A percentile compares a stretch with the other conserved stretches of the same genome.
phyloP scores from a whole-genome alignment of 1,284 basidiomycete genomes.

The Takashimella tepidaria region DNA sequence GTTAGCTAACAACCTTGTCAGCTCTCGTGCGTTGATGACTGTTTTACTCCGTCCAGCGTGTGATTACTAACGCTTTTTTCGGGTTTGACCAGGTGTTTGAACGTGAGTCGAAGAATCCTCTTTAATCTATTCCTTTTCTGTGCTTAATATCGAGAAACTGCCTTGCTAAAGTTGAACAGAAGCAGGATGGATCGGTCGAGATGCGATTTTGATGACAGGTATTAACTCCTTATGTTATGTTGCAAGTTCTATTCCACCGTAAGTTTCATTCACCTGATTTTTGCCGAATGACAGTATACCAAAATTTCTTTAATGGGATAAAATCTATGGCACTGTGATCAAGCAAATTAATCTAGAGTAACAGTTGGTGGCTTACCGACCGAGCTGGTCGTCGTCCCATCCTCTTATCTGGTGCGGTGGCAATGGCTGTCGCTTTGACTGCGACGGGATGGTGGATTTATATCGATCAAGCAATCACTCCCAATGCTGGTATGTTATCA shows the following conservation, averaged over 20 bases:
- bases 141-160: conserved; percentile 47
- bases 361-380: conserved; percentile 89
- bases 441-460: conserved; percentile 61
- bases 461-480: conserved; percentile 77
- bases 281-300: not conserved
- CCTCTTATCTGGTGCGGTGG: conserved; percentile 81
- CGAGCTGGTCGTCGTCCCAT: conserved; percentile 85
- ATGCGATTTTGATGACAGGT: conserved; percentile 95
- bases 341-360: conserved; percentile 6
- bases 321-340: too few relatives aligned
- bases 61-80: conserved; percentile 29
- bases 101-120: conserved; percentile 57
- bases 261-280: conserved; percentile 32
- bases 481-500: conserved; percentile 56
- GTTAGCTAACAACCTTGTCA: too few relatives aligned
- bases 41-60: conserved; percentile 22
- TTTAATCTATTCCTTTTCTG: too few relatives aligned
- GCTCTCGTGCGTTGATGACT: conserved; percentile 37
- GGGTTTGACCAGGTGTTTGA: conserved; percentile 62
- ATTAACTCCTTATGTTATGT: conserved; percentile 88
- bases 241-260: conserved; percentile 75
- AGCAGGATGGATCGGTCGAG: conserved; percentile 95
- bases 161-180: conserved; percentile 54
- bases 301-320: too few relatives aligned
- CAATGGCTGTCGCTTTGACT: conserved; percentile 45